A percentile compares a stretch with the other conserved stretches of the same genome.
Evolutionary conservation across 139 green algal species (phyloP).

Genomic region (Mesotaenium endlicherianum): DNA sequence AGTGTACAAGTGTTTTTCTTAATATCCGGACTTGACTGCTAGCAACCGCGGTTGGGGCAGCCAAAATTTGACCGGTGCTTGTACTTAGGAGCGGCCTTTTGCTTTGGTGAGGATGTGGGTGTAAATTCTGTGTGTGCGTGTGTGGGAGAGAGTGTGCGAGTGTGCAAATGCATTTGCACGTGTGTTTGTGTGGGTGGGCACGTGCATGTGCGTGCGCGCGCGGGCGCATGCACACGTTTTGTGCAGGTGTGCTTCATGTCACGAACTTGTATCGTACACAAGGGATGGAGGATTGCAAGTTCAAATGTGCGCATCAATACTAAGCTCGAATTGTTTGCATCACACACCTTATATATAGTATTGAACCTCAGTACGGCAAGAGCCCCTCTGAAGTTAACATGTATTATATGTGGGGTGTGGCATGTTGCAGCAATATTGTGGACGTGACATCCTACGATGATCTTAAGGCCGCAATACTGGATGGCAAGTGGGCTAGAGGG

Average conservation of each 20-base stretch:
- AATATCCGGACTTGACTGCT: no score
- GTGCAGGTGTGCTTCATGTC: background rate
- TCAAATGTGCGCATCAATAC: background rate
- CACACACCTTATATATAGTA: background rate
- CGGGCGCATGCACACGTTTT: no score
- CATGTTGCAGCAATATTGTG: conserved; percentile 78
- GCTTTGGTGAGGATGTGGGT: no score
- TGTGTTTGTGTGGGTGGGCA: no score
- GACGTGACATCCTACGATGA: conserved; percentile 91
- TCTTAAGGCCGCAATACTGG: conserved; percentile 77
- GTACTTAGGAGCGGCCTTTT: no score
- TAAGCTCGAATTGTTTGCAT: background rate
- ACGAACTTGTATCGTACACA: background rate
- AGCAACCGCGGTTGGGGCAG: no score
- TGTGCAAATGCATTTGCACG: no score
- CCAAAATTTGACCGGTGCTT: no score
- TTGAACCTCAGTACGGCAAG: background rate
- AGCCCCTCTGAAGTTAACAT: background rate
- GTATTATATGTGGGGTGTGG: background rate
- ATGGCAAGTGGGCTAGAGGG: conserved; percentile 88
- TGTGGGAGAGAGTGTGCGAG: no score
- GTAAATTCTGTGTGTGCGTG: no score
- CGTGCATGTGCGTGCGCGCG: no score
- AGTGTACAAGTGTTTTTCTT: no score
- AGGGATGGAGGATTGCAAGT: background rate